Conservation (phyloP, 106 monocot genomes). For the Dendrobium catenatum region DNA sequence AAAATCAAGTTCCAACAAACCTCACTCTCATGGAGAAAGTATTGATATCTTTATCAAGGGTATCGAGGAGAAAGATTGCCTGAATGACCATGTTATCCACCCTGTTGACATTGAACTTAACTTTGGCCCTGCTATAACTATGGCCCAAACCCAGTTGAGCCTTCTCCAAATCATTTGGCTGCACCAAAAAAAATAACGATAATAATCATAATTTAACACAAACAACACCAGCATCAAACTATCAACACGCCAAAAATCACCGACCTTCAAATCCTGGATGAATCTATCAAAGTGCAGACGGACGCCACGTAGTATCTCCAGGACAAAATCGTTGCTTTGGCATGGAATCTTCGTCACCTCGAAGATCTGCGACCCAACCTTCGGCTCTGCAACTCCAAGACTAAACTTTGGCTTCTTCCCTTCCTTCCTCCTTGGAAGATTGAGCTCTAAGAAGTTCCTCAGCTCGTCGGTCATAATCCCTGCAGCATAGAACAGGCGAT, state of each 20-base stretch:
- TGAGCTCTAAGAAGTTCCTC: slow-evolving; percentile 69
- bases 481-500: not conserved
- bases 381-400: slow-evolving; percentile 78
- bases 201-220: not conserved
- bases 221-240: not conserved
- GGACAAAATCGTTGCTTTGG: slow-evolving; percentile 71
- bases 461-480: slow-evolving; percentile 84
- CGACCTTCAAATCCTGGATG: slow-evolving; percentile 77
- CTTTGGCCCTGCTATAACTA: slow-evolving; percentile 49
- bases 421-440: slow-evolving; percentile 65
- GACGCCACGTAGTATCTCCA: slow-evolving; percentile 81
- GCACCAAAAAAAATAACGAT: not conserved
- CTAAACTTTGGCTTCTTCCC: slow-evolving; percentile 72
- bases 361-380: slow-evolving; percentile 73
- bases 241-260: not conserved
- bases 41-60: slow-evolving; percentile 89
- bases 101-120: slow-evolving; percentile 93
- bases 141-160: slow-evolving; percentile 62
- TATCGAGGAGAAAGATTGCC: slow-evolving; percentile 85
- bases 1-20: slow-evolving; percentile 25
- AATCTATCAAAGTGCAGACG: slow-evolving; percentile 72
- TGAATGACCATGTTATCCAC: slow-evolving; percentile 99
- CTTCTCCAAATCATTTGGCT: slow-evolving; percentile 76
- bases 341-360: slow-evolving; percentile 76
- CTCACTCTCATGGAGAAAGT: slow-evolving; percentile 98